Evolutionary conservation across 768 basidiomycete genomes (phyloP), one percentile per base, ranked within the genome.

Genomic region (Naganishia vaughanmartiniae): DNA sequence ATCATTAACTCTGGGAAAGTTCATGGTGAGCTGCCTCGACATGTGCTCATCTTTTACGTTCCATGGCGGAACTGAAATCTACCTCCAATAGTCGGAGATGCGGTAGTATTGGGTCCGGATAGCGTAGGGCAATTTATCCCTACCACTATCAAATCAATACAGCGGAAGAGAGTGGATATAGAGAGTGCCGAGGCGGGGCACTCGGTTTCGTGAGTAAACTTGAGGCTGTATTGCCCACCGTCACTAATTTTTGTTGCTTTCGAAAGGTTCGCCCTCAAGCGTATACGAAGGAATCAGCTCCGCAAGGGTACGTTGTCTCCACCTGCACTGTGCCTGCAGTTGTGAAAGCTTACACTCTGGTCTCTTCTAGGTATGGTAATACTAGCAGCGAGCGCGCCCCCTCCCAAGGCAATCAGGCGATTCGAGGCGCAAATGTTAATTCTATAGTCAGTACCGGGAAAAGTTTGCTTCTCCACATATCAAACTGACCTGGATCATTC

Each of bases 371-470:
- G 68, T 15, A 69, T 69, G 94, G 91, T 96, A 2, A 83, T 97
- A 54, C 88, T 93, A 0, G 87, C 87, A 69, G 91, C 89, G 80
- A 86, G 87, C 1, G 93, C 95, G 14, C 82, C 82, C 9, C 89
- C 87, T 31, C 93, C 93, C 4, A 86, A 86, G 84, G 93, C 92
- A 45, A 86, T 91, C 56, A 85, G 87, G 54, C 86, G 87, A 74
- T 99, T 99, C 76, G 92, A 98, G 79, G 95, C 93, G 17, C 91
- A 93, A 81, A 90, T 95, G 7, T 85, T 99, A 67, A 90, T 98
- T 60, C 82, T 99, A 68, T 96, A 95, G 90, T 92, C 83, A 74
- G 89, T 83, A 12, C 36, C 24, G 26, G 12, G 26, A 26, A 3
- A 63, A 10, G 3, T 42, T n/a, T n/a, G n/a, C 54, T 10, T 45